Percentiles rank a stretch among this genome's conserved stretches.
These are phyloP conservation scores for Candida pseudofarinosa DNA, from an alignment of 805 yeast species.

Conservation along the genomic window DNA sequence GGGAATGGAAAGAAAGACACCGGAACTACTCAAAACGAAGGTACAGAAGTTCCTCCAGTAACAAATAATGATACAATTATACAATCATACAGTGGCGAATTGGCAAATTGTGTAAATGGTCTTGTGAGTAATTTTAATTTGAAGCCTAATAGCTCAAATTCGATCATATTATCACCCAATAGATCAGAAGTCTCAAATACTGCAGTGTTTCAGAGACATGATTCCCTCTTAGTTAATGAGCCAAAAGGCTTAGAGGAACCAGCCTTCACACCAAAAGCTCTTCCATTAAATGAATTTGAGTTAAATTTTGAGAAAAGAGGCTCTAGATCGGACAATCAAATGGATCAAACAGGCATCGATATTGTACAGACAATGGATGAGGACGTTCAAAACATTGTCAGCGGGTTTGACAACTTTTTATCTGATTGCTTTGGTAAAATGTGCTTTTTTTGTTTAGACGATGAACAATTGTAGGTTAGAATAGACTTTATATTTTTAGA, in stretches of 20 bases:
- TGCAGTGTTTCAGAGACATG: background rate
- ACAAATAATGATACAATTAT: background rate
- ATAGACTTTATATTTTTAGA: background rate
- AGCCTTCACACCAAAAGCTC: conserved; percentile 19
- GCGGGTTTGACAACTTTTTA: conserved; percentile 17
- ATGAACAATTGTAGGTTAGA: background rate
- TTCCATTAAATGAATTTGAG: conserved; percentile 18
- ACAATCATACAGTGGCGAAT: background rate
- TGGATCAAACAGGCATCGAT: conserved; percentile 6
- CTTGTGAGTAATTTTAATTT: conserved; percentile 6
- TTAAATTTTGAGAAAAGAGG: conserved; percentile 12
- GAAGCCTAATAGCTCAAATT: conserved; percentile 15
- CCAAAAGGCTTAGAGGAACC: conserved; percentile 6
- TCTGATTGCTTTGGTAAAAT: conserved; percentile 10
- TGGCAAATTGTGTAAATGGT: conserved; percentile 5
- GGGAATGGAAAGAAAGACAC: background rate
- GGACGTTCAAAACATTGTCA: conserved; percentile 15
- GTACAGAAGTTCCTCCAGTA: background rate
- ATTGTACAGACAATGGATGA: conserved; percentile 13
- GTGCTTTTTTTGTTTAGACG: conserved; percentile 7
- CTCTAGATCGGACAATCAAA: conserved; percentile 4
- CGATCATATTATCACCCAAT: conserved; percentile 7
- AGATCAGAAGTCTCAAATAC: conserved; percentile 1
- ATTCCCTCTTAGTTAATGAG: conserved; percentile 1
- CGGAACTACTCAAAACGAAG: background rate